Evolutionary conservation across 768 basidiomycete species (phyloP), one percentile per base, ranked within the genome.

Genomic region (Kockovaella imperatae): DNA sequence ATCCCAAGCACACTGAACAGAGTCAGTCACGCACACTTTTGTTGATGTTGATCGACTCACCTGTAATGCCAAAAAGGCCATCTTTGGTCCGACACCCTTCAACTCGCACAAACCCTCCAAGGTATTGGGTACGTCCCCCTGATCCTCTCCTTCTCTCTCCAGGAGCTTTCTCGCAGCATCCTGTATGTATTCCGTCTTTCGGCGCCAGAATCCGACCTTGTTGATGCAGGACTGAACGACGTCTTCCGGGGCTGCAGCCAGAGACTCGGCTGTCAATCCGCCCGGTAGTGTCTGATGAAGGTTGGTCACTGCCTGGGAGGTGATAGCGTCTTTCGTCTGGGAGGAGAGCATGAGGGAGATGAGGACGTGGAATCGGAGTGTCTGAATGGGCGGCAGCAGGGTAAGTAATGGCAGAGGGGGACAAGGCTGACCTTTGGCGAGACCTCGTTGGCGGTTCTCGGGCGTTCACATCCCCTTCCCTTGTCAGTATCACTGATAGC

Each of bases 271-370:
- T 1, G 82, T 83, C 20, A 99, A 68, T n/a, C 79, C 82, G 0
- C 87, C 87, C 1, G 87, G 86, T 3, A 99, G 68, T 0, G 81
- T 79, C 1, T 67, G 63, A 15, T 88, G 82, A 2, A 96, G 77
- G 51, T 83, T 85, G 2, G 73, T 65, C 1, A 91, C 79, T 0
- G 91, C 91, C 0, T 83, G 79, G 47, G 85, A 80, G 0, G 85
- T 88, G 15, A 89, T 83, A 59, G 86, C 81, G 64, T 93, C 90
- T 53, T 91, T 96, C 3, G 93, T 96, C 68, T 97, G 93, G 1
- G 88, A 88, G 8, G 86, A 89, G 2, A 97, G 78, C 88, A 96
- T 95, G 36, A 99, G 76, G 3, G 90, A 87, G 5, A 99, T 79
- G 18, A 99, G 80, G 3, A 84, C 87, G 7, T 86, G 77, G 51